Evolutionary conservation across 345 rosid species (phyloP).

Genomic region (Pistacia atlantica): DNA sequence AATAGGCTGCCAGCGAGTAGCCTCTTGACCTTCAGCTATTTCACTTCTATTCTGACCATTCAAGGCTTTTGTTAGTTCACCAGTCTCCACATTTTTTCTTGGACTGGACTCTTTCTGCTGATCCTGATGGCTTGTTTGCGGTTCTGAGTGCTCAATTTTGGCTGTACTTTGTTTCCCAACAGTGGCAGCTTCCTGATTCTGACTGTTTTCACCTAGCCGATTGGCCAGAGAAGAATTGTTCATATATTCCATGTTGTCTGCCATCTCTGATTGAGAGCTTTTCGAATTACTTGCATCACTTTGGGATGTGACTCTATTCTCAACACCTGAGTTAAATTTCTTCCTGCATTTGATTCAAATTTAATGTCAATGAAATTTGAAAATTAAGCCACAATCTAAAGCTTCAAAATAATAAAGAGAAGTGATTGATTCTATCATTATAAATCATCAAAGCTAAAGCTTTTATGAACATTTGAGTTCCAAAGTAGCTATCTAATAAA

Average conservation of each 20-base stretch:
- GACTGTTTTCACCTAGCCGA: constrained; percentile 23
- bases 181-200: constrained; percentile 7
- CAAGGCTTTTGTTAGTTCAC: constrained; percentile 18
- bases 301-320: constrained; percentile 21
- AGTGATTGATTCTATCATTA: background rate
- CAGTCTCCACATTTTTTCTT: constrained; percentile 18
- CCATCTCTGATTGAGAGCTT: constrained; percentile 4
- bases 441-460: background rate
- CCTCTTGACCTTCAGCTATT: constrained; percentile 22
- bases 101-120: constrained; percentile 20
- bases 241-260: background rate
- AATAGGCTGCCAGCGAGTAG: background rate
- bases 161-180: background rate
- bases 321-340: constrained; percentile 40
- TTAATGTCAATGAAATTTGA: background rate
- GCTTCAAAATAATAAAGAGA: too few relatives aligned
- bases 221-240: constrained; percentile 24
- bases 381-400: background rate
- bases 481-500: background rate
- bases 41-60: constrained; percentile 31
- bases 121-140: constrained; percentile 17
- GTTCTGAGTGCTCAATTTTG: background rate
- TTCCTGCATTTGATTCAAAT: constrained; percentile 39
- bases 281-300: constrained; percentile 18
- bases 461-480: too few relatives aligned